These are phyloP conservation scores for Paracorniculantispora psalliotae DNA, from an alignment of 2,329 filamentous ascomycete species.

Conservation along the genomic window DNA sequence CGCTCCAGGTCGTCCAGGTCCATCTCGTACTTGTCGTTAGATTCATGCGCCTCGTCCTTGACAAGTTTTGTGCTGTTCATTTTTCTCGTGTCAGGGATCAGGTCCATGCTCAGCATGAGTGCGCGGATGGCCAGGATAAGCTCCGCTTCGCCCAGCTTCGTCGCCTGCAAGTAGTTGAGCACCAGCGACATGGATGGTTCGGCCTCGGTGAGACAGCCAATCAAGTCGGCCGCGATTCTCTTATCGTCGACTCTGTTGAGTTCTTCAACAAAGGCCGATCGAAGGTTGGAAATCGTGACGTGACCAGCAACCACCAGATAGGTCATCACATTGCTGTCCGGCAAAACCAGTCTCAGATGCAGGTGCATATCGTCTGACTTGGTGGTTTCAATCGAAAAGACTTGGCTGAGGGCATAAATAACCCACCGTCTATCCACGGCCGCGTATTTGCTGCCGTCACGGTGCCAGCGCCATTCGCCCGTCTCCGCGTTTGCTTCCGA, in stretches of 20 bases:
- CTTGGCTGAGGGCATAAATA: conserved; percentile 56
- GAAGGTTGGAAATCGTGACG: conserved; percentile 54
- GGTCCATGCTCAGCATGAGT: conserved; percentile 65
- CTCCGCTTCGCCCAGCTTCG: conserved; percentile 61
- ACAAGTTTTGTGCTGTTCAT: conserved; percentile 28
- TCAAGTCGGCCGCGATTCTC: conserved; percentile 56
- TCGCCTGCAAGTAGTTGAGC: conserved; percentile 59
- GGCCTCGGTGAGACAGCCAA: conserved; percentile 57
- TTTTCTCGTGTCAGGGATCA: conserved; percentile 41
- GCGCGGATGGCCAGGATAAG: conserved; percentile 61
- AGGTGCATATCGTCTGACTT: conserved; percentile 35
- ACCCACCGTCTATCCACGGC: conserved; percentile 62
- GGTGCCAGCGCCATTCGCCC: conserved; percentile 48
- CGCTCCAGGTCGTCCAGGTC: conserved; percentile 58
- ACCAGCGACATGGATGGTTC: conserved; percentile 65
- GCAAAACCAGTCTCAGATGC: conserved; percentile 33
- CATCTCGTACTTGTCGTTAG: conserved; percentile 37
- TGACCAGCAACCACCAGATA: conserved; percentile 59
- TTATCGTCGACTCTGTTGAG: conserved; percentile 37
- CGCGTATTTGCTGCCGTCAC: conserved; percentile 41
- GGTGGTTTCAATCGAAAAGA: conserved; percentile 48
- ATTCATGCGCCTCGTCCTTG: conserved; percentile 25
- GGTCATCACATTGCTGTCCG: conserved; percentile 50
- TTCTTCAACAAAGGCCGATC: conserved; percentile 50
- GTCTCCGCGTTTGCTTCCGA: conserved; percentile 21